phyloP scores from a whole-genome alignment of 345 rosid species.

The Gossypium raimondii region DNA sequence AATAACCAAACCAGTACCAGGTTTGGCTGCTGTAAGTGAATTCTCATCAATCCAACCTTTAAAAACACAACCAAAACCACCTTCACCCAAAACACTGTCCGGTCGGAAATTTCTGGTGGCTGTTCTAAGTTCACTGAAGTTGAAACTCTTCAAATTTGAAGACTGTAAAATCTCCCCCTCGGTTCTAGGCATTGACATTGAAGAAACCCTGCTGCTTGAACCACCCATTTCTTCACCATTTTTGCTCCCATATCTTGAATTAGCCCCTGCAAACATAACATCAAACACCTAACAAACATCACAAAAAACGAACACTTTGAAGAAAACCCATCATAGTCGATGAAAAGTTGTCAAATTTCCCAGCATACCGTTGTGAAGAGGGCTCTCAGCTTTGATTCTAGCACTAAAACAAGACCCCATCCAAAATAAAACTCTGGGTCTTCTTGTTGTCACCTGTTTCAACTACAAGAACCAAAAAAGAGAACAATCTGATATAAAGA shows the following conservation, averaged over 20 bases:
- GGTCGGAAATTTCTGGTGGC: conserved; percentile 93
- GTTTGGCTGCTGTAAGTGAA: conserved; percentile 58
- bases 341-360: not conserved
- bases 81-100: conserved; percentile 93
- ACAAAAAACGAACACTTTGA: not conserved
- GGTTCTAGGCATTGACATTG: conserved; percentile 44
- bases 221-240: conserved; percentile 36
- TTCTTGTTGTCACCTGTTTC: not conserved
- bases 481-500: not conserved
- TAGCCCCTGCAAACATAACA: not conserved
- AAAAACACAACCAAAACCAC: conserved; percentile 90
- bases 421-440: not conserved
- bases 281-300: not conserved
- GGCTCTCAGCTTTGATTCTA: conserved; percentile 47
- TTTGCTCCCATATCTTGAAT: conserved; percentile 20
- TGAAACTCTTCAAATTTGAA: conserved; percentile 65
- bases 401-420: conserved; percentile 84
- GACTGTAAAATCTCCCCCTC: conserved; percentile 77
- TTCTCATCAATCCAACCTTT: conserved; percentile 92
- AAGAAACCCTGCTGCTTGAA: conserved; percentile 38
- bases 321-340: not conserved
- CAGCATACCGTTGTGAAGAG: conserved; percentile 39
- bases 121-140: conserved; percentile 59
- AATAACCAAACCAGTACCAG: conserved; percentile 75
- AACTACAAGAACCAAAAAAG: conserved; percentile 3